These are phyloP conservation scores for Thuja plicata DNA, from an alignment of 83 land plant genomes.

Conservation along the genomic window DNA sequence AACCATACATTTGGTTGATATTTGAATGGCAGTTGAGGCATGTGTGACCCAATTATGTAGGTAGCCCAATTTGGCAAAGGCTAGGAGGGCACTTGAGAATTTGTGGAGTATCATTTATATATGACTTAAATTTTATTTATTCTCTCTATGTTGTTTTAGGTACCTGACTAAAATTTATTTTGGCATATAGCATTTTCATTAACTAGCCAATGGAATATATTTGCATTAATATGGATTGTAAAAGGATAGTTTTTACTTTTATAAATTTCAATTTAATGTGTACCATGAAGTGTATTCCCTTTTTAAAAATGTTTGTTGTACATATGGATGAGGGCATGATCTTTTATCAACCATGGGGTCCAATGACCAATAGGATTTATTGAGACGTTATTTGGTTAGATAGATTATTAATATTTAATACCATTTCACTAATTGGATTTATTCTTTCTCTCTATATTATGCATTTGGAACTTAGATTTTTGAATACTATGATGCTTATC, in stretches of 20 bases:
- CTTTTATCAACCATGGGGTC: too few species aligned
- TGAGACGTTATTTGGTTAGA: too few species aligned
- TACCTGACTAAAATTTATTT: neutral
- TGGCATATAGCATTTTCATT: neutral
- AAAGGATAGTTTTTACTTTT: neutral
- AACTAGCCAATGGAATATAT: neutral
- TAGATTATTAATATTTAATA: too few species aligned
- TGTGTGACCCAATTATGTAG: too few species aligned
- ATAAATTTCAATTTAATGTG: neutral
- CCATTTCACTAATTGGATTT: too few species aligned
- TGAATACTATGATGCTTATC: neutral
- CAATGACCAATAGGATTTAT: too few species aligned
- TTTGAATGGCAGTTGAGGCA: too few species aligned
- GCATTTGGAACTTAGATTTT: neutral
- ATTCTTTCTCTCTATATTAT: neutral
- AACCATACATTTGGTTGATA: too few species aligned
- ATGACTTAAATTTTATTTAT: neutral
- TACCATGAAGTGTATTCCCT: neutral
- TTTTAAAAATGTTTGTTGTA: neutral
- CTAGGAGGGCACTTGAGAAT: too few species aligned
- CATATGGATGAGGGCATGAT: too few species aligned
- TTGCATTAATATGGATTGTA: neutral
- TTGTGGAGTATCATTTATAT: too few species aligned
- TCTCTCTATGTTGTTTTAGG: neutral
- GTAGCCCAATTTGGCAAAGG: too few species aligned